A percentile compares a stretch with the other conserved stretches of the same genome.
Conservation (phyloP, 306 rosid genomes). For the Ammopiptanthus mongolicus region DNA sequence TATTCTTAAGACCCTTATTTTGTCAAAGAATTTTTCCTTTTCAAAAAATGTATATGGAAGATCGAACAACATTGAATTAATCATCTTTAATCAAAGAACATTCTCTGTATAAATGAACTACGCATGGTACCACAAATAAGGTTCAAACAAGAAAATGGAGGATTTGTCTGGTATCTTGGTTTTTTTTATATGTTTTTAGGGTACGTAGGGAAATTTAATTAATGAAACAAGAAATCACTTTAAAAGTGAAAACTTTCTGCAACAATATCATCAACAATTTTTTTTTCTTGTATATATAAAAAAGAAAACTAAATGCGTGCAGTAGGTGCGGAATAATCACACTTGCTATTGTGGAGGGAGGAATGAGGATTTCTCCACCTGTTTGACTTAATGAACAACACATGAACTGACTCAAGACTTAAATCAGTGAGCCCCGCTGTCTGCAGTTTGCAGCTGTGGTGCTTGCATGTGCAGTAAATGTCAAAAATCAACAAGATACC, state of each 20-base stretch:
- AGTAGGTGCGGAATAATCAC: slow-evolving; percentile 25
- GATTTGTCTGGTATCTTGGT: background rate
- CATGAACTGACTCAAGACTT: slow-evolving; percentile 33
- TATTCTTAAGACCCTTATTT: too few relatives aligned
- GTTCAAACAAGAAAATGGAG: background rate
- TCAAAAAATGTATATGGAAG: background rate
- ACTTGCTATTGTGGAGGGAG: background rate
- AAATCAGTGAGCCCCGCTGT: slow-evolving; percentile 34
- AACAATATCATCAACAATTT: background rate
- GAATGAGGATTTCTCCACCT: slow-evolving; percentile 12
- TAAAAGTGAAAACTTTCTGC: background rate
- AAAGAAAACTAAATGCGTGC: background rate
- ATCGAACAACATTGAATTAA: background rate
- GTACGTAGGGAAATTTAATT: background rate
- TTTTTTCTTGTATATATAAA: background rate
- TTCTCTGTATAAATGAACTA: background rate
- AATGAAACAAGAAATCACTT: background rate
- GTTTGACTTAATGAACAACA: slow-evolving; percentile 32
- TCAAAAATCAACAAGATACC: slow-evolving; percentile 22
- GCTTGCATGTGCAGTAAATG: slow-evolving; percentile 32
- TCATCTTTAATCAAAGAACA: background rate
- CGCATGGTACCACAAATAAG: background rate
- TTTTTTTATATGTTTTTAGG: background rate
- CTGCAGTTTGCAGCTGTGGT: slow-evolving; percentile 30
- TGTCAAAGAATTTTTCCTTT: background rate